Evolutionary conservation across 495 filamentous ascomycete species (phyloP), one percentile per base, ranked within the genome.

Genomic region (Massariosphaeria phaeospora): DNA sequence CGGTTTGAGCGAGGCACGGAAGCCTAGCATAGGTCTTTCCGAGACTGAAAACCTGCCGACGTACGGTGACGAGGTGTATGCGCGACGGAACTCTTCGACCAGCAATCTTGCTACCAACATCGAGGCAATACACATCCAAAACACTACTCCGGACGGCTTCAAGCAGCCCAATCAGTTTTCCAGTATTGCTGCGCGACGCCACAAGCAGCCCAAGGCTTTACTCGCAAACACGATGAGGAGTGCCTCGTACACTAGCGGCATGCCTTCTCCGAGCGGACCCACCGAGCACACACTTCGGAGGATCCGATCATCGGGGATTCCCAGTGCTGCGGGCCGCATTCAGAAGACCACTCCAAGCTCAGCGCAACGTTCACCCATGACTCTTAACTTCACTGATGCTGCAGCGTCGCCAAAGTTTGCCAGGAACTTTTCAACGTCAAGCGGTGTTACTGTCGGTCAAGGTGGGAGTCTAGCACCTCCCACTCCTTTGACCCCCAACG

Each of bases 351-450:
- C 18, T 11, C 51, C 59, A 12, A 63, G 65, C 17, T 69, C 70
- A 1, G 63, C 67, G n/a, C 70, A 73, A 54, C 65, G 68, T 3
- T 73, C 70, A n/a, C 70, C 70, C 0, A 44, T 72, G 25, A 51
- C 55, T 18, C 48, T 67, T 31, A 65, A 51, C 10, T 73, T 73
- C 55, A 41, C 65, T 15, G 67, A 73, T 1, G 61, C 66, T 38
- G 67, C 65, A 15, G 57, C 57, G n/a, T 71, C 69, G 17, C 70
- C 69, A 2, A 69, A 67, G 38, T 62, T 65, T 33, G 38, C 46
- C 5, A 59, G 57, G 15, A 44, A 52, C 0, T 51, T 56, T 21
- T 61, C 59, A 20, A 44, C 36, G 18, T 56, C 41, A 36, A 64
- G 45, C 20, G 47, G 18, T 25, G 49, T 23, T n/a, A 52, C 23